Evolutionary conservation across 495 filamentous ascomycete species (phyloP).

Genomic region (Hypoxylon fuscum): DNA sequence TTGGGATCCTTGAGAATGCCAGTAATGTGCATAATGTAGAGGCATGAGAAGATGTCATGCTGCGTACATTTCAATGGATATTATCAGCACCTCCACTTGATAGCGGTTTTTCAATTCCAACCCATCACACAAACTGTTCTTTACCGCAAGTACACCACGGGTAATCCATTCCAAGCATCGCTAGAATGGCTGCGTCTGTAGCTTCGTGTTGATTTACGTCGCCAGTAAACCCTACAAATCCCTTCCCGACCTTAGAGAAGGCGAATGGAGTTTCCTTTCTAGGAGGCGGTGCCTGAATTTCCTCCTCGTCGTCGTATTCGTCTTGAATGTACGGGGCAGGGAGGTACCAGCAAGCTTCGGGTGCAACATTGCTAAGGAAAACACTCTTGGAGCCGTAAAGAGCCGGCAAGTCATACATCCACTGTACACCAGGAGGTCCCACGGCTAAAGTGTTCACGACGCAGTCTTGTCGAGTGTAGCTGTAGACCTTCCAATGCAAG

Average conservation of each 20-base stretch:
- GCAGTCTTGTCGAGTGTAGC: neutral
- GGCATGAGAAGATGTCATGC: too few species aligned
- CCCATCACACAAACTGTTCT: too few species aligned
- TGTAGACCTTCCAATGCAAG: constrained; percentile 1
- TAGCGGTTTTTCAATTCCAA: too few species aligned
- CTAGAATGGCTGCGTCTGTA: neutral
- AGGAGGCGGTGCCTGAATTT: neutral
- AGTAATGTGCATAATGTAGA: too few species aligned
- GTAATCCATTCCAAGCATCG: neutral
- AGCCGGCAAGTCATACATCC: constrained; percentile 5
- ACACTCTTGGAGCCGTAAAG: neutral
- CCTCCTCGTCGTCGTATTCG: neutral
- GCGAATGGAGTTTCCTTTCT: neutral
- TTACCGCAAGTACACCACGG: neutral
- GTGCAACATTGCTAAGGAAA: neutral
- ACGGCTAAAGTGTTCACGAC: neutral
- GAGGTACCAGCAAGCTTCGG: constrained; percentile 4
- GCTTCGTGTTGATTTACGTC: neutral
- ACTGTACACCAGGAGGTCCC: neutral
- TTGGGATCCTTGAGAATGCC: too few species aligned
- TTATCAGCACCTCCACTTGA: too few species aligned
- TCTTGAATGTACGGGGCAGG: neutral
- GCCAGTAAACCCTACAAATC: neutral
- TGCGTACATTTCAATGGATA: too few species aligned
- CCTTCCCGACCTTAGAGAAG: neutral